Conservation (phyloP, 2,329 filamentous ascomycete genomes). For the Fusarium chuoi region DNA sequence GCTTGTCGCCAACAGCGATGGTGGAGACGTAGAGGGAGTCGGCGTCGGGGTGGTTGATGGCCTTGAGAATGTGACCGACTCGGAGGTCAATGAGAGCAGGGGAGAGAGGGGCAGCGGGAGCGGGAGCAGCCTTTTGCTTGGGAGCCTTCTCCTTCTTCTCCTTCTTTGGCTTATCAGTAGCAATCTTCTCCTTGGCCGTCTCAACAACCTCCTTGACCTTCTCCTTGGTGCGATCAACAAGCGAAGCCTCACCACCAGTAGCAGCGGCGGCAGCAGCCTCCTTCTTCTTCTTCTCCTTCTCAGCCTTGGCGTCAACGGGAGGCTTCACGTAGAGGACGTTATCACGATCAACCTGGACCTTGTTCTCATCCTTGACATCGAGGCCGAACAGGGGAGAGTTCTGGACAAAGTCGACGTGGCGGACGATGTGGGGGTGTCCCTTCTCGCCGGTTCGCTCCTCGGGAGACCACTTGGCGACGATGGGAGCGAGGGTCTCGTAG, state of each 20-base stretch:
- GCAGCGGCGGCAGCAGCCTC: conserved; percentile 69
- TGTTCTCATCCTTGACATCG: conserved; percentile 75
- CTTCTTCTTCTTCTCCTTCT: conserved; percentile 99
- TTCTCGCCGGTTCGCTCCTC: conserved; percentile 91
- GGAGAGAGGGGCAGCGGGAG: conserved; percentile 79
- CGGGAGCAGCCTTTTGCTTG: conserved; percentile 75
- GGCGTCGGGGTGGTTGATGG: conserved; percentile 93
- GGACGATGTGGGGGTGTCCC: conserved; percentile 90
- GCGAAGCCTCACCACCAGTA: conserved; percentile 59
- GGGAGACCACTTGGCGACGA: conserved; percentile 81
- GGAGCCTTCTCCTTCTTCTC: conserved; percentile 92
- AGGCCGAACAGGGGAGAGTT: conserved; percentile 82
- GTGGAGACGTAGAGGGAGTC: conserved; percentile 96
- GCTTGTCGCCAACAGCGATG: conserved; percentile 90
- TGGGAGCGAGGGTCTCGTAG: conserved; percentile 80
- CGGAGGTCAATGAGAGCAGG: conserved; percentile 92
- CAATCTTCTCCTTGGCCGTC: conserved; percentile 56
- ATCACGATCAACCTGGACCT: conserved; percentile 80
- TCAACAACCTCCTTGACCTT: conserved; percentile 66
- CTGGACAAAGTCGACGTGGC: conserved; percentile 94
- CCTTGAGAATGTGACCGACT: conserved; percentile 97
- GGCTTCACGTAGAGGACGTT: conserved; percentile 90
- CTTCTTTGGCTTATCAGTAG: conserved; percentile 69
- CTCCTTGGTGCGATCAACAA: conserved; percentile 71
- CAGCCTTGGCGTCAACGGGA: conserved; percentile 88